Evolutionary conservation across 805 yeast species (phyloP), one percentile per base, ranked within the genome.

Genomic region (Clavispora fructus): DNA sequence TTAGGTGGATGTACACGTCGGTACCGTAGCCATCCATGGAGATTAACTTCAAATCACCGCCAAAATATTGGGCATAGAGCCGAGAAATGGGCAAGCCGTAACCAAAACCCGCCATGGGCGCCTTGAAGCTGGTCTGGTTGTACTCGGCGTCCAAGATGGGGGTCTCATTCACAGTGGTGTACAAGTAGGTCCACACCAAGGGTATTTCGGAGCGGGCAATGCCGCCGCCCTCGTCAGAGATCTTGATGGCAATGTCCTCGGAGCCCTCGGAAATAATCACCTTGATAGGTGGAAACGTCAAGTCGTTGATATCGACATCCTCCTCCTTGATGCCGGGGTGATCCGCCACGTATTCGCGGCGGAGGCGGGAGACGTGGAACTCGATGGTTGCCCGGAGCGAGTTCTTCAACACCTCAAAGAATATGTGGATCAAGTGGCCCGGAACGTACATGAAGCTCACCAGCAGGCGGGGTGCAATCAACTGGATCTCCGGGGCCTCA

Each of bases 21-120:
- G 97, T 89, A 13, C 97, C 97, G 59, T 89, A 87, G 8, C 96
- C 96, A 65, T 89, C 96, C 95, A 90, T 87, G 30, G 89, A 80
- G 46, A 88, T 89, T 58, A 90, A 74, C 60, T 85, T 85, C 63
- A 89, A 75, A 58, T 90, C 96, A 4, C 96, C 96, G 7, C 96
- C 95, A 61, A 90, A 89, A 62, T 89, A 89, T 52, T 91, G 82
- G 2, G 96, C 91, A 55, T 90, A 90, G 33, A 89, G 73, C 48
- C 96, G 68, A 41, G 94, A 84, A 45, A 90, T 82, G 1, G 96
- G 96, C 56, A 89, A 73, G 0, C 97, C 96, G 59, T 89, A 91
- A 27, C 97, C 97, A 54, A 86, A 85, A 0, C 97, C 97, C 43
- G 96, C 96, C 87, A 89, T 85, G 48, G 96, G 97, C 0, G 95